Evolutionary conservation across 2,329 filamentous ascomycete genomes (phyloP), one percentile per base, ranked within the genome.

Genomic region (Colletotrichum echinochloae): DNA sequence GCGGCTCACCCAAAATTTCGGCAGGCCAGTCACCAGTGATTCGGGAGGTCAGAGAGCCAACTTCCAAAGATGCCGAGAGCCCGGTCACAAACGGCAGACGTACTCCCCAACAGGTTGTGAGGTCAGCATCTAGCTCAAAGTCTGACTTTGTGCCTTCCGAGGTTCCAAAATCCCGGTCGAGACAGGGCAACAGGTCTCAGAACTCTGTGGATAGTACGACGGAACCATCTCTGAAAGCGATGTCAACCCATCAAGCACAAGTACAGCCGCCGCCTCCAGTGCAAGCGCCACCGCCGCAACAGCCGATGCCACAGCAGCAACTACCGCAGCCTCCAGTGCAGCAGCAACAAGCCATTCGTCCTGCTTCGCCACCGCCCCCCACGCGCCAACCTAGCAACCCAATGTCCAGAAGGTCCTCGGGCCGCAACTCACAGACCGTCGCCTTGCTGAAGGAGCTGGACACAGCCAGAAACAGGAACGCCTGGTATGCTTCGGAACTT

Each of bases 401-500:
- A 73, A 75, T 92, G 75, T 80, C 84, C 75, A 80, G 91, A 77
- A 82, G 90, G 79, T 83, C 91, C 71, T 87, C 92, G 70, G 82
- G 87, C 73, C 79, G 88, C 78, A 87, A 90, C 77, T 85, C 89
- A 9, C 90, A 92, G 74, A 91, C 92, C 1, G 92, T 93, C 73
- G 90, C 92, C 0, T 81, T 98, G 16, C 85, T 94, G 18, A 95
- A 96, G 78, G 96, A 99, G 78, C 86, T 99, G 2, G 95, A 99
- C 78, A 87, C 90, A 11, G 88, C 91, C 4, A 93, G 94, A 76
- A 96, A 92, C 77, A 90, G 93, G 61, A 98, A 97, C 81, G 95
- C 95, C 0, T 99, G 96, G 96, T 98, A 97, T 80, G 94, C 94
- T 9, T 98, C 95, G 0, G 96, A 99, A 81, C 85, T 99, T 55